Percentiles rank a stretch among this genome's conserved stretches.
Conservation (phyloP, 306 rosid genomes). For the Calophaca sinica region DNA sequence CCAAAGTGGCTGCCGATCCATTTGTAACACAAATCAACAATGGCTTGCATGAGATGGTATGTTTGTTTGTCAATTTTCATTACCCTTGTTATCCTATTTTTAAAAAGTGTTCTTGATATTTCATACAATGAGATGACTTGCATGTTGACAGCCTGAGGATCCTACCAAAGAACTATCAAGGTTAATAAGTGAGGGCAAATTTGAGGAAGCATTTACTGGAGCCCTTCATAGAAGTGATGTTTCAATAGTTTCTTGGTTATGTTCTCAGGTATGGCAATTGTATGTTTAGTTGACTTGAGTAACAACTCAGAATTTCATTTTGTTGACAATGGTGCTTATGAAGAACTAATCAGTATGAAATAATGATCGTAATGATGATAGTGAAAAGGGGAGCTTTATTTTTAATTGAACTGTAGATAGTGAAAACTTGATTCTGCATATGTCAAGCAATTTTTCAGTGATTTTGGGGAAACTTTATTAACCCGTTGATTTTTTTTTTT, state of each 20-base stretch:
- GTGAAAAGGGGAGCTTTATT: slow-evolving; percentile 4
- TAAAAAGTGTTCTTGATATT: slow-evolving; percentile 21
- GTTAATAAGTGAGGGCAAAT: slow-evolving; percentile 62
- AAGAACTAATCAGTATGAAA: slow-evolving; percentile 28
- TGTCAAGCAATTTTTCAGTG: slow-evolving; percentile 9
- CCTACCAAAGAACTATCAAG: slow-evolving; percentile 75
- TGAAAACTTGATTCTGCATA: slow-evolving; percentile 5
- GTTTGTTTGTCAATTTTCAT: slow-evolving; percentile 10
- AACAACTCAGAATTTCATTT: slow-evolving; percentile 19
- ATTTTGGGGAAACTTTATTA: background rate
- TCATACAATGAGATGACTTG: slow-evolving; percentile 29
- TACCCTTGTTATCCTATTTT: slow-evolving; percentile 30
- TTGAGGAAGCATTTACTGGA: slow-evolving; percentile 73
- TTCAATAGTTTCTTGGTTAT: slow-evolving; percentile 76
- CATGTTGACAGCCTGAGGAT: slow-evolving; percentile 61
- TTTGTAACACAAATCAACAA: slow-evolving; percentile 61
- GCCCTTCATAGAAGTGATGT: slow-evolving; percentile 74
- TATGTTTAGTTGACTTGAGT: slow-evolving; percentile 17
- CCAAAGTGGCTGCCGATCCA: slow-evolving; percentile 56
- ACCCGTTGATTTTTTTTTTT: background rate
- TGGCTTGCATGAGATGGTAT: slow-evolving; percentile 71
- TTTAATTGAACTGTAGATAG: background rate
- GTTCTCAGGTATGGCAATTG: slow-evolving; percentile 68
- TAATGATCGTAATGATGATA: background rate
- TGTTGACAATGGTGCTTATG: slow-evolving; percentile 33